Conservation (phyloP, 2,329 filamentous ascomycete species). For the Paraconiothyrium brasiliense region DNA sequence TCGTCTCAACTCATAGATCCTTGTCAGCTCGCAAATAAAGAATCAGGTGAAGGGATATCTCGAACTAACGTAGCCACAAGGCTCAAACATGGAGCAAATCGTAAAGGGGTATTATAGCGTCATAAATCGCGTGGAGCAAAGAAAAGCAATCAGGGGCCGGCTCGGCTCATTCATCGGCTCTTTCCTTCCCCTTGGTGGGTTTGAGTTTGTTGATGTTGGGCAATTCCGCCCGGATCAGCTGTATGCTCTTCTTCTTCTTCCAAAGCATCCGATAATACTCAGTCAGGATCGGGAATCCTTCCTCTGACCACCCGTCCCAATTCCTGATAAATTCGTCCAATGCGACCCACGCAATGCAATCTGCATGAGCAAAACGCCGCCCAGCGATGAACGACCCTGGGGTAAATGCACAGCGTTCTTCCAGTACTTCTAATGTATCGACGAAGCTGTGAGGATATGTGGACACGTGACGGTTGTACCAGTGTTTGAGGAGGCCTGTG, state of each 20-base stretch:
- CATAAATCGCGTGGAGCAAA: neutral
- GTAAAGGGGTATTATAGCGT: slow-evolving; percentile 3
- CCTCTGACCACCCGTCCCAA: slow-evolving; percentile 36
- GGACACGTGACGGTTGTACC: slow-evolving; percentile 25
- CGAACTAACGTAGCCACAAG: slow-evolving; percentile 2
- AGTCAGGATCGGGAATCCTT: slow-evolving; percentile 29
- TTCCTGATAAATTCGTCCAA: slow-evolving; percentile 35
- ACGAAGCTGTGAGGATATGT: slow-evolving; percentile 25
- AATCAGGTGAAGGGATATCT: slow-evolving; percentile 2
- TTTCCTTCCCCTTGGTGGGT: slow-evolving; percentile 5
- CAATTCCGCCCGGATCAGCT: slow-evolving; percentile 32
- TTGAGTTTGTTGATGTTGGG: slow-evolving; percentile 22
- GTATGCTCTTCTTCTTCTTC: slow-evolving; percentile 44
- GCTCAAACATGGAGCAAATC: neutral
- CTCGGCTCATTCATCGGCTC: slow-evolving; percentile 7
- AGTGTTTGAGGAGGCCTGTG: slow-evolving; percentile 26
- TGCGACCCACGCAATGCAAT: slow-evolving; percentile 46
- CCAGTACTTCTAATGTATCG: slow-evolving; percentile 27
- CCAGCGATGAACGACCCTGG: slow-evolving; percentile 44
- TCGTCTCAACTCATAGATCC: neutral
- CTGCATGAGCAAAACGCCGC: slow-evolving; percentile 40
- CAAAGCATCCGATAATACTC: slow-evolving; percentile 41
- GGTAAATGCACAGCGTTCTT: slow-evolving; percentile 28
- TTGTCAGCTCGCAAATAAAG: neutral
- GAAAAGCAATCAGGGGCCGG: neutral